Percentiles rank a stretch among this genome's conserved stretches.
Evolutionary conservation across 2,329 filamentous ascomycete species (phyloP).

Genomic region (Polychaeton citri): DNA sequence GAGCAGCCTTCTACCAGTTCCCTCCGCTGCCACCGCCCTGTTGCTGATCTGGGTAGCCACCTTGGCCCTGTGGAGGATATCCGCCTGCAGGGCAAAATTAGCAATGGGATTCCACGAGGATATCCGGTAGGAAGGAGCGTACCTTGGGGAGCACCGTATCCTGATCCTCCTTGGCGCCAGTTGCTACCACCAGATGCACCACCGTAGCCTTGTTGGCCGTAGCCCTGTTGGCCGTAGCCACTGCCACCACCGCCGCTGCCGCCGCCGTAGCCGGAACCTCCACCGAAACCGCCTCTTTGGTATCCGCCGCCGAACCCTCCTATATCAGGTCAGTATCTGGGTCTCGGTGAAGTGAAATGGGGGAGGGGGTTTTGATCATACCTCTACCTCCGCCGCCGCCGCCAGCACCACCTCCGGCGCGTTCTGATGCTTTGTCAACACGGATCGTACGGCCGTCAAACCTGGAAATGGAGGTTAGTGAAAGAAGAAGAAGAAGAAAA

Average conservation of each 20-base stretch:
- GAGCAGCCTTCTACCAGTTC: constrained; percentile 9
- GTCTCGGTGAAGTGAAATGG: background rate
- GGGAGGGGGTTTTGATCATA: background rate
- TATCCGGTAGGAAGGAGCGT: constrained; percentile 1
- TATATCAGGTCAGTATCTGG: background rate
- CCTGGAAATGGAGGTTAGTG: constrained; percentile 31
- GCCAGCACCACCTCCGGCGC: constrained; percentile 48
- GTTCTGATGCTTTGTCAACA: constrained; percentile 89
- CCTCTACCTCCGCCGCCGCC: constrained; percentile 27
- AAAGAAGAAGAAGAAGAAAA: no score
- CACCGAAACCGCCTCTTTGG: constrained; percentile 18
- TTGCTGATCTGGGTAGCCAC: constrained; percentile 6
- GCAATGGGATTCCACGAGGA: constrained; percentile 1
- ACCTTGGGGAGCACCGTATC: constrained; percentile 1
- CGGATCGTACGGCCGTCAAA: constrained; percentile 92
- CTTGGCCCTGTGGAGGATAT: constrained; percentile 14
- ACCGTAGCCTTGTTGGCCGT: constrained; percentile 10
- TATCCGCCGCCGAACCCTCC: constrained; percentile 7
- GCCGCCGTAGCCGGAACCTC: constrained; percentile 13
- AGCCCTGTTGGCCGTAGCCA: constrained; percentile 4
- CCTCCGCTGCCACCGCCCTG: constrained; percentile 7
- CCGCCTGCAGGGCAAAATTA: constrained; percentile 11
- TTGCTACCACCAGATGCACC: constrained; percentile 9
- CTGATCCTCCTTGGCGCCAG: constrained; percentile 15
- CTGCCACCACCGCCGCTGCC: constrained; percentile 15